phyloP scores from a whole-genome alignment of 2,329 filamentous ascomycete species.

The Chaetothyriales sp. region DNA sequence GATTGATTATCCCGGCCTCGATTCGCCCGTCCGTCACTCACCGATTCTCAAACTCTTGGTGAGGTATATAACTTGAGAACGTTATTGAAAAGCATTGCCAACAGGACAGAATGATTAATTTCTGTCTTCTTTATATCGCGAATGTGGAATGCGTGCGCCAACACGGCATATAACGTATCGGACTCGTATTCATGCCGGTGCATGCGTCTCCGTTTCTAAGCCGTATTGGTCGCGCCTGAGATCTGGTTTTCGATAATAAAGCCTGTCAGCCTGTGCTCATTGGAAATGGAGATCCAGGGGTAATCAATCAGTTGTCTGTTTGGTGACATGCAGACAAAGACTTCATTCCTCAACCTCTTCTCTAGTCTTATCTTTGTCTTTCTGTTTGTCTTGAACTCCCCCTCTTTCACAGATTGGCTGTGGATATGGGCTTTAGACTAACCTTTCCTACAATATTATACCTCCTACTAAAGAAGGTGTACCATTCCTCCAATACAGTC shows the following conservation, averaged over 20 bases:
- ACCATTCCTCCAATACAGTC: conserved; percentile 75
- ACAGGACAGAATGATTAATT: no score
- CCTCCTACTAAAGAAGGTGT: conserved; percentile 88
- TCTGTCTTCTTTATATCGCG: no score
- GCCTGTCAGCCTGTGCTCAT: background rate
- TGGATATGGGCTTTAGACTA: conserved; percentile 3
- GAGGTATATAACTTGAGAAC: no score
- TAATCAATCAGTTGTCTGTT: background rate
- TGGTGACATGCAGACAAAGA: background rate
- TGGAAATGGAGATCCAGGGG: background rate
- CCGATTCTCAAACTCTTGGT: no score
- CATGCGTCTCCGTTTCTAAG: background rate
- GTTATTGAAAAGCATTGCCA: no score
- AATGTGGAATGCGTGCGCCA: background rate
- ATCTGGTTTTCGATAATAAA: background rate
- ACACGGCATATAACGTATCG: conserved; percentile 1
- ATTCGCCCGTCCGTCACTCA: no score
- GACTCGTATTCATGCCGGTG: background rate
- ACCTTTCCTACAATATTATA: conserved; percentile 59
- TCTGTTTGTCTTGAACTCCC: background rate
- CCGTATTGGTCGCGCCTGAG: background rate
- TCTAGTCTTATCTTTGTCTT: background rate
- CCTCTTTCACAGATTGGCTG: background rate
- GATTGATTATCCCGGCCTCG: background rate
- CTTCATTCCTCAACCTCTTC: background rate